Base-by-base conservation (phyloP, 495 filamentous ascomycete species). In the Aspergillus nanangensis region DNA sequence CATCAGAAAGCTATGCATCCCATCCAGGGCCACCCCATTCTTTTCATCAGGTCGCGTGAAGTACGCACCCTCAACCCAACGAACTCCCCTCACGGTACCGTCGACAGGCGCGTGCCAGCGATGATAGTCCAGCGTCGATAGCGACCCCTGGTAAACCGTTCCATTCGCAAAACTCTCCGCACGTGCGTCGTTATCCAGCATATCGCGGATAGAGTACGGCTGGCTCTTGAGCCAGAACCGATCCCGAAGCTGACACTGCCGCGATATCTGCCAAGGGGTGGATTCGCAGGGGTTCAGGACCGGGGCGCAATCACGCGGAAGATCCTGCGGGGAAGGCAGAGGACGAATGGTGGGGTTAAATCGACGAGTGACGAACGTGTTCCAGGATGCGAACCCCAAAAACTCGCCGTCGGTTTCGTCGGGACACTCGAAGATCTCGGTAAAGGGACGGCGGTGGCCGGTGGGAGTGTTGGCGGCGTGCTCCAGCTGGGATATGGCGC, bases 321-420 rank as follows among this genome's bases (percentile, higher is more conserved):
- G 19, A 19, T 9, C 19, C 7, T 20, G 5, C 4, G 5, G 37
- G 7, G 17, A 21, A 21, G 11, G 15, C 21, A 9, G 36, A 5
- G 18, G 29, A 3, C 17, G 41, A 23, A 82, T 61, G 10, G 50
- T 13, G 18, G 41, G 34, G 19, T 29, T 37, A 38, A 83, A 70
- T 9, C 69, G 44, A 21, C 82, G 77, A 4, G 76, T 82, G 65
- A 86, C 85, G 62, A 84, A 86, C 39, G 79, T 68, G 44, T 86
- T 80, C 82, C 82, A 85, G 4, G 77, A 82, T 31, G 62, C 70
- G 54, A 68, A 58, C 27, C 81, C 82, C 51, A 31, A 25, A 18
- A 11, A 13, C 13, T 44, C 29, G 15, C 11, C 13, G 14, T 44
- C 31, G 5, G 5, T 4, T 4, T 9, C 9, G 14, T 40, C 19